Percentiles rank a stretch among this genome's conserved stretches.
These are phyloP conservation scores for Naganishia friedmannii DNA, from an alignment of 768 basidiomycete genomes.

Conservation along the genomic window DNA sequence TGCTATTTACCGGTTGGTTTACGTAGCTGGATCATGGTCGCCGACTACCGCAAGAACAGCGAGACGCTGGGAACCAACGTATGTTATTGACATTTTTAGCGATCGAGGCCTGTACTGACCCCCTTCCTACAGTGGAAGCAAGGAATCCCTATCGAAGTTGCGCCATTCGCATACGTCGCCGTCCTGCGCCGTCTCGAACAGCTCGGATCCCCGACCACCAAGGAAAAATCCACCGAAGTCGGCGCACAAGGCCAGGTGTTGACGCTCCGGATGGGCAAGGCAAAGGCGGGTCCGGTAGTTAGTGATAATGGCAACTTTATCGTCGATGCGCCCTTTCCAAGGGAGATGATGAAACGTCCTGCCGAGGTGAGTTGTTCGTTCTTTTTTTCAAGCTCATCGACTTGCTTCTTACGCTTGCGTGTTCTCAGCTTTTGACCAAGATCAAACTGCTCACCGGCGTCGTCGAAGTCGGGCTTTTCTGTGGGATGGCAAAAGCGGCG, in stretches of 20 bases:
- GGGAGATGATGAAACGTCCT: slow-evolving; percentile 66
- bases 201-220: slow-evolving; percentile 43
- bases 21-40: slow-evolving; percentile 84
- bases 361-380: slow-evolving; percentile 55
- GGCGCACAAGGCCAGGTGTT: slow-evolving; percentile 56
- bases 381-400: background rate
- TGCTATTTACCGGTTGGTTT: too few species aligned
- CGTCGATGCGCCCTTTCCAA: slow-evolving; percentile 88
- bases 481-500: slow-evolving; percentile 70
- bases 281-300: slow-evolving; percentile 86
- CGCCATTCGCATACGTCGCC: slow-evolving; percentile 90
- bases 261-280: slow-evolving; percentile 84
- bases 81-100: slow-evolving; percentile 46
- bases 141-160: slow-evolving; percentile 94
- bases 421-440: slow-evolving; percentile 61
- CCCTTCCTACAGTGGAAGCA: slow-evolving; percentile 63
- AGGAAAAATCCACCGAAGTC: slow-evolving; percentile 8
- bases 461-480: slow-evolving; percentile 98
- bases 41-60: slow-evolving; percentile 93
- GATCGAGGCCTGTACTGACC: background rate
- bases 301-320: slow-evolving; percentile 96
- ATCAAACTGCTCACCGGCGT: slow-evolving; percentile 80
- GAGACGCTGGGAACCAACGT: slow-evolving; percentile 76
- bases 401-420: background rate
- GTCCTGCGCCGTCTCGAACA: slow-evolving; percentile 68